Evolutionary conservation across 805 yeast species (phyloP).

Genomic region (Candida maltosa): DNA sequence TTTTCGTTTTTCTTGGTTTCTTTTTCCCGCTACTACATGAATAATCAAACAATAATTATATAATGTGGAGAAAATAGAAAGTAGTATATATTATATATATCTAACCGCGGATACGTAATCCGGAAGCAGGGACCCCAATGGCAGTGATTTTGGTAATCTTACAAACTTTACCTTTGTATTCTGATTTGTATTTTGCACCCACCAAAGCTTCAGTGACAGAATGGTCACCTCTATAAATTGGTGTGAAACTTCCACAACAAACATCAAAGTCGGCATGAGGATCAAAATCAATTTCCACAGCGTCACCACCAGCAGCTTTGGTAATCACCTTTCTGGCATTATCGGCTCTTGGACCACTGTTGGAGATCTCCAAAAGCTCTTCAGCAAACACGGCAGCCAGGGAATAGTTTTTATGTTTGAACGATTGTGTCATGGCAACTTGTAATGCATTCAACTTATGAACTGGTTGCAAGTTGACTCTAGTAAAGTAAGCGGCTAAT

Average conservation of each 20-base stretch:
- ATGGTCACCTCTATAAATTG: slow-evolving; percentile 78
- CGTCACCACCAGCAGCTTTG: slow-evolving; percentile 80
- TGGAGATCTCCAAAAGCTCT: slow-evolving; percentile 68
- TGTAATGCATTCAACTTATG: slow-evolving; percentile 87
- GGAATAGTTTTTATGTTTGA: slow-evolving; percentile 82
- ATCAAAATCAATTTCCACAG: slow-evolving; percentile 87
- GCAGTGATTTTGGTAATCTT: slow-evolving; percentile 69
- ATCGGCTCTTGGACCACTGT: slow-evolving; percentile 80
- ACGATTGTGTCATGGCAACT: slow-evolving; percentile 92
- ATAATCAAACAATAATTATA: background rate
- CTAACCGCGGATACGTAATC: slow-evolving; percentile 57
- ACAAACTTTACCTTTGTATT: slow-evolving; percentile 78
- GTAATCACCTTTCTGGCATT: slow-evolving; percentile 81
- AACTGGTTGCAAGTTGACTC: slow-evolving; percentile 72
- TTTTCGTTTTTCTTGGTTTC: background rate
- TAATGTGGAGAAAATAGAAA: too few relatives aligned
- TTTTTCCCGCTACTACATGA: background rate
- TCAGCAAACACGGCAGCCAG: slow-evolving; percentile 88
- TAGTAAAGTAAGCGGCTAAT: slow-evolving; percentile 93
- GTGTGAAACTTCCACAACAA: slow-evolving; percentile 84
- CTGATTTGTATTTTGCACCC: slow-evolving; percentile 80
- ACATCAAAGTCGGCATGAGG: slow-evolving; percentile 88
- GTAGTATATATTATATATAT: too few relatives aligned
- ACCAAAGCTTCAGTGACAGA: slow-evolving; percentile 76
- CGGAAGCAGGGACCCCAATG: slow-evolving; percentile 91